Evolutionary conservation across 768 basidiomycete genomes (phyloP), one percentile per base, ranked within the genome.

Genomic region (Termitomyces sp.): DNA sequence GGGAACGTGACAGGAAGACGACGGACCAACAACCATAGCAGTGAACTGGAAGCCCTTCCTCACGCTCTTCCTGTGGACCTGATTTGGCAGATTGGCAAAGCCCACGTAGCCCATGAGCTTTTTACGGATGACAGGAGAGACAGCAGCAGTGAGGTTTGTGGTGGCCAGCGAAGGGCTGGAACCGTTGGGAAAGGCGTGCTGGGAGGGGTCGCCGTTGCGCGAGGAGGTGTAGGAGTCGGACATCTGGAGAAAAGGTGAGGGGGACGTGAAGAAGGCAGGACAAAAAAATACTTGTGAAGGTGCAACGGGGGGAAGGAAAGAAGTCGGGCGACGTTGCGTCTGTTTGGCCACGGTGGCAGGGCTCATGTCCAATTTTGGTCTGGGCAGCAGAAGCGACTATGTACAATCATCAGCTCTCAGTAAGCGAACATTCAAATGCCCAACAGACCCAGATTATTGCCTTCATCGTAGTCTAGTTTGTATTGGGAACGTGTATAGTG

Each of bases 21-120:
- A 59, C 64, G 41, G 32, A 96, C 96, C 96, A 71, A 99, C 96
- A 63, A 99, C 96, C 97, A 99, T 98, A 65, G 87, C 82, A 56
- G 95, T 96, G 79, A 99, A 99, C 74, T 98, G 93, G 82, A 98
- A 99, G 48, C 97, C 96, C 77, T 95, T 98, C 79, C 94, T 84
- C 50, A 97, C 91, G 68, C 94, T 96, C 80, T 97, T 93, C 76
- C 97, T 89, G 78, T 99, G 97, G 48, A 98, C 96, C 75, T 99
- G 97, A 83, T 99, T 98, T 52, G 97, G 97, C 53, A 99, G 83
- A 75, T 97, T 98, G 71, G 95, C 93, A 71, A 99, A 96, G 54
- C 93, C 93, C 61, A 96, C 93, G 72, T 93, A 95, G 68, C 93
- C 92, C 85, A 90, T 92, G 68, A 95, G 81, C 78, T 95, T 95